Conservation (phyloP, 805 yeast genomes). For the Teunomyces stri region DNA sequence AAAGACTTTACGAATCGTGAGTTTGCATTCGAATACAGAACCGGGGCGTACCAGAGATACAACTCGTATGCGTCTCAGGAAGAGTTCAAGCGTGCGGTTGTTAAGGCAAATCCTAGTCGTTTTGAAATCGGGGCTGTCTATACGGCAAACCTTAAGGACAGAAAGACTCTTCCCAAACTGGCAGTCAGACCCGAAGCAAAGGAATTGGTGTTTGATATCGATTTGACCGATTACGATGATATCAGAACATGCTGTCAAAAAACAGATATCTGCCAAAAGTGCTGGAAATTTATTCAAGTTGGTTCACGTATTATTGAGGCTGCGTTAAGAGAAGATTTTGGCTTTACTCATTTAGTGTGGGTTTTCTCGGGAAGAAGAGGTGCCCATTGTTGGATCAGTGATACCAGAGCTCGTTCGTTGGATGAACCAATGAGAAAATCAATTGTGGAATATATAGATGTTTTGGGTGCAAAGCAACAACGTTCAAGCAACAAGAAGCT, state of each 20-base stretch:
- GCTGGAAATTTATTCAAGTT: constrained; percentile 90
- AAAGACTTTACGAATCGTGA: constrained; percentile 85
- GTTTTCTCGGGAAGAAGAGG: constrained; percentile 98
- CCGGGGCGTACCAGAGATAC: constrained; percentile 89
- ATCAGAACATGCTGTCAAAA: constrained; percentile 91
- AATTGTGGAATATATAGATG: constrained; percentile 80
- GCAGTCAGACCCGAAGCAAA: constrained; percentile 80
- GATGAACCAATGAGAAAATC: constrained; percentile 75
- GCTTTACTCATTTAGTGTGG: constrained; percentile 84
- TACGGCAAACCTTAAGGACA: constrained; percentile 79
- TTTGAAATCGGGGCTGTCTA: constrained; percentile 95
- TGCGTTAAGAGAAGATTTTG: constrained; percentile 83
- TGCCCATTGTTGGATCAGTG: constrained; percentile 98
- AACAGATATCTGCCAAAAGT: constrained; percentile 78
- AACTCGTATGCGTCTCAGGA: constrained; percentile 65
- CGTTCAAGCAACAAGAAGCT: constrained; percentile 32
- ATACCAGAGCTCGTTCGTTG: constrained; percentile 69
- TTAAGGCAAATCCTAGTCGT: constrained; percentile 75
- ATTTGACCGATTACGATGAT: constrained; percentile 94
- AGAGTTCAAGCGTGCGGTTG: constrained; percentile 77
- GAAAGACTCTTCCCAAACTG: constrained; percentile 71
- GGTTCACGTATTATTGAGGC: constrained; percentile 74
- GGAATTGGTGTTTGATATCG: constrained; percentile 94
- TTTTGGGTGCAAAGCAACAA: constrained; percentile 48
- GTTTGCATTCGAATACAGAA: constrained; percentile 84